phyloP scores from a whole-genome alignment of 1,284 basidiomycete genomes.

The Sparassis latifolia region DNA sequence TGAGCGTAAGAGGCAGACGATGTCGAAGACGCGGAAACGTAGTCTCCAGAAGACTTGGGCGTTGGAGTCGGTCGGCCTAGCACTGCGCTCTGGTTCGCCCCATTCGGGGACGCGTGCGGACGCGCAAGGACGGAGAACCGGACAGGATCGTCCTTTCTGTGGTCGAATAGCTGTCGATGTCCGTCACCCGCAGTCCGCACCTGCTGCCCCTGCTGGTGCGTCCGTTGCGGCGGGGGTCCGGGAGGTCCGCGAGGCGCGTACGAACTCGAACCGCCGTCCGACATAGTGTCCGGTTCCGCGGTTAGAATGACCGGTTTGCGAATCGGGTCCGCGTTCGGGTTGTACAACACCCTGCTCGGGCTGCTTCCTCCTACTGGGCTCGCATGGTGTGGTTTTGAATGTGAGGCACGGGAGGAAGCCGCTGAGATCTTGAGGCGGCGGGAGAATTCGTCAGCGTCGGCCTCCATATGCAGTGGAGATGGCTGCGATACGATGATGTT shows the following conservation, averaged over 20 bases:
- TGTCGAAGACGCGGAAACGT: slow-evolving; percentile 68
- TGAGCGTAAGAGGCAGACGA: slow-evolving; percentile 62
- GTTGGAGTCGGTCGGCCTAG: slow-evolving; percentile 36
- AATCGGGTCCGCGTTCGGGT: slow-evolving; percentile 64
- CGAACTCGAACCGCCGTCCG: slow-evolving; percentile 47
- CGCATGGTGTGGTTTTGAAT: slow-evolving; percentile 11
- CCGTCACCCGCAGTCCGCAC: slow-evolving; percentile 28
- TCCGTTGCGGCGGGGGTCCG: slow-evolving; percentile 17
- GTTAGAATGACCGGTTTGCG: slow-evolving; percentile 44
- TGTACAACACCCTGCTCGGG: slow-evolving; percentile 50
- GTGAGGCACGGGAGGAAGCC: slow-evolving; percentile 30
- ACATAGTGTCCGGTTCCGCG: slow-evolving; percentile 54
- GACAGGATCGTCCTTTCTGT: slow-evolving; percentile 79
- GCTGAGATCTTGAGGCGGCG: slow-evolving; percentile 60
- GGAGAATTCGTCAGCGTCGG: slow-evolving; percentile 58
- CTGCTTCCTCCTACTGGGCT: slow-evolving; percentile 20
- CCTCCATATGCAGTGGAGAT: slow-evolving; percentile 35
- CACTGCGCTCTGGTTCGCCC: slow-evolving; percentile 13
- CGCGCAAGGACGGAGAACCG: slow-evolving; percentile 63
- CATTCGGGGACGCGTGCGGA: slow-evolving; percentile 24
- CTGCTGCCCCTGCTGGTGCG: slow-evolving; percentile 22
- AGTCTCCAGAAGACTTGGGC: slow-evolving; percentile 60
- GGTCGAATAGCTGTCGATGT: slow-evolving; percentile 72
- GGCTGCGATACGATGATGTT: slow-evolving; percentile 29
- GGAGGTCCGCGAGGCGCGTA: slow-evolving; percentile 37